phyloP scores from a whole-genome alignment of 768 basidiomycete species.

The Boletus tylopilopsis region DNA sequence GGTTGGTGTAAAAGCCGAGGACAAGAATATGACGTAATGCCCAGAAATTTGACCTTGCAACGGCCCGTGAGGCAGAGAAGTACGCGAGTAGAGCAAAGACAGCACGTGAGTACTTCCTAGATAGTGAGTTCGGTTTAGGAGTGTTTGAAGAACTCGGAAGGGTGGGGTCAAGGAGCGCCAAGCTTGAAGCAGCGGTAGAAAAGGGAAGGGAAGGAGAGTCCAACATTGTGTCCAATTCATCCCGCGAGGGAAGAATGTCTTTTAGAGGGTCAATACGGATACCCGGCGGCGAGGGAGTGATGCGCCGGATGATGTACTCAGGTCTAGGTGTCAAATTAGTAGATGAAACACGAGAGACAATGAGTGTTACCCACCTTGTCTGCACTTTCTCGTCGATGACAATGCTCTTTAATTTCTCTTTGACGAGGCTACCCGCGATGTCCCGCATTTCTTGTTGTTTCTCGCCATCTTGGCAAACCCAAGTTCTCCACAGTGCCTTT shows the following conservation, averaged over 20 bases:
- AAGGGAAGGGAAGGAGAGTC: constrained; percentile 37
- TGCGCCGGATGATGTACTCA: constrained; percentile 40
- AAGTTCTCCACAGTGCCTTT: constrained; percentile 30
- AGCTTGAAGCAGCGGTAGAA: constrained; percentile 46
- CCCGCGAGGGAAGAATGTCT: constrained; percentile 51
- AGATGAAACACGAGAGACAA: neutral
- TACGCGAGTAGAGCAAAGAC: constrained; percentile 53
- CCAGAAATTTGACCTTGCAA: constrained; percentile 59
- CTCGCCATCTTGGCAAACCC: constrained; percentile 13
- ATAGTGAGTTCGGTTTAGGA: constrained; percentile 5
- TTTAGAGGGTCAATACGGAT: constrained; percentile 37
- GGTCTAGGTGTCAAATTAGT: constrained; percentile 33
- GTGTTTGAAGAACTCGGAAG: constrained; percentile 43
- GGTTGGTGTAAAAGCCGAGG: constrained; percentile 58
- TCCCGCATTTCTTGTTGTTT: constrained; percentile 19
- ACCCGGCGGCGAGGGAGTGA: constrained; percentile 35
- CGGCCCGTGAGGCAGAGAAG: constrained; percentile 55
- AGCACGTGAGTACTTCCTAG: constrained; percentile 54
- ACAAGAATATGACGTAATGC: constrained; percentile 66
- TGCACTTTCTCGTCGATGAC: constrained; percentile 35
- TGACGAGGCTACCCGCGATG: constrained; percentile 35
- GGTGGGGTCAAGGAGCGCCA: constrained; percentile 58
- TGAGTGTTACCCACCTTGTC: constrained; percentile 29
- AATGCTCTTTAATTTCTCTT: constrained; percentile 38
- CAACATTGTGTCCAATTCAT: constrained; percentile 47